Conservation (phyloP, 805 yeast genomes). For the Ogataea saltuana region DNA sequence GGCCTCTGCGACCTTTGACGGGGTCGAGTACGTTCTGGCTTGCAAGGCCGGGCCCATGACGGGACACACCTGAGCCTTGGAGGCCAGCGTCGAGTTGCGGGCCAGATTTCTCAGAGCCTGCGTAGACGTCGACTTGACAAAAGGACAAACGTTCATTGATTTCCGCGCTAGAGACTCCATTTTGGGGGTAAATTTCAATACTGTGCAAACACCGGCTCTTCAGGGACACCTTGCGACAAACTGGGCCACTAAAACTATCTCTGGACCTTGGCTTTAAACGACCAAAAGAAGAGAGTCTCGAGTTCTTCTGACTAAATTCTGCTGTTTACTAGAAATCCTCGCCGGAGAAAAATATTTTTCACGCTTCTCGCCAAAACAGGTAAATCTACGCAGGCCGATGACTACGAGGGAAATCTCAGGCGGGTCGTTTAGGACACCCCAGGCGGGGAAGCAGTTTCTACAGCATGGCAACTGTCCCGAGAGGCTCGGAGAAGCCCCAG, state of each 20-base stretch:
- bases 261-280: not conserved
- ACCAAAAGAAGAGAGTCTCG: too few species aligned
- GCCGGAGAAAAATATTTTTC: not conserved
- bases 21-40: constrained; percentile 46
- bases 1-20: constrained; percentile 47
- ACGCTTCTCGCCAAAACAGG: not conserved
- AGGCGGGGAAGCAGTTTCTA: too few species aligned
- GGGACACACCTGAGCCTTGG: constrained; percentile 80
- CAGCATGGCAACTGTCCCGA: too few species aligned
- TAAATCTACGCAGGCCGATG: not conserved
- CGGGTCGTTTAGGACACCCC: too few species aligned
- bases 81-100: constrained; percentile 44
- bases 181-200: not conserved
- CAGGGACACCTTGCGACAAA: not conserved
- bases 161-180: constrained; percentile 84
- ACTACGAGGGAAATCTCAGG: not conserved
- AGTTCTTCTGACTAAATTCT: constrained; percentile 1
- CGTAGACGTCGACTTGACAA: constrained; percentile 59
- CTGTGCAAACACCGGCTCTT: not conserved
- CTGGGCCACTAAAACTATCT: not conserved
- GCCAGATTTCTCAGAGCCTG: constrained; percentile 61
- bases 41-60: constrained; percentile 79
- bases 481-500: too few species aligned
- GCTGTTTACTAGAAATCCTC: not conserved
- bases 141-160: constrained; percentile 82